Percentiles rank a stretch among this genome's conserved stretches.
These are phyloP conservation scores for Jatropha multifida DNA, from an alignment of 441 rosid genomes.

Conservation along the genomic window DNA sequence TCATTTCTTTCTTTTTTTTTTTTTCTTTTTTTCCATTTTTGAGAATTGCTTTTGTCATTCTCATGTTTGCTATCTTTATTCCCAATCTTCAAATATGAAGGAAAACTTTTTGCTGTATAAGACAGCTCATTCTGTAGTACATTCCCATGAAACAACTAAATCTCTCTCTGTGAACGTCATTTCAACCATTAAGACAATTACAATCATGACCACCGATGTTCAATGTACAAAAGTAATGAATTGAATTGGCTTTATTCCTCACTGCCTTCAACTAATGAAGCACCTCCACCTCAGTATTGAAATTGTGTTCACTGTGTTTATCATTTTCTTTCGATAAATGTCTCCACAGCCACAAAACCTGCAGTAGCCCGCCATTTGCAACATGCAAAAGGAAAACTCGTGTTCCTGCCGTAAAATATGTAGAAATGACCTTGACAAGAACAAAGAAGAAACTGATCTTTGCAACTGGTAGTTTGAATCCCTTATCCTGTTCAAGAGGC, in stretches of 20 bases:
- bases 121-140: no score
- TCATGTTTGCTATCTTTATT: no score
- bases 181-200: neutral
- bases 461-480: conserved; percentile 23
- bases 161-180: neutral
- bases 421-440: conserved; percentile 34
- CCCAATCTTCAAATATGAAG: neutral
- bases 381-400: conserved; percentile 40
- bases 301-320: neutral
- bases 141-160: no score
- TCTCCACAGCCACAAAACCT: conserved; percentile 50
- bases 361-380: conserved; percentile 58
- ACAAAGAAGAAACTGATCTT: conserved; percentile 36
- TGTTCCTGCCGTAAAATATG: conserved; percentile 23
- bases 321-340: conserved; percentile 16
- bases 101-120: neutral
- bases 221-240: neutral
- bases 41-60: no score
- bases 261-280: neutral
- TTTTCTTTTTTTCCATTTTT: no score
- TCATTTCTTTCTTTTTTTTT: no score
- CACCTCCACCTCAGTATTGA: neutral
- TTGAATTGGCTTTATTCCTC: conserved; percentile 1
- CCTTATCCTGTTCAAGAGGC: conserved; percentile 32
- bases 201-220: neutral